Percentiles rank a stretch among this genome's conserved stretches.
phyloP scores from a whole-genome alignment of 129 eudicot genomes.

The Flaveria brownii region DNA sequence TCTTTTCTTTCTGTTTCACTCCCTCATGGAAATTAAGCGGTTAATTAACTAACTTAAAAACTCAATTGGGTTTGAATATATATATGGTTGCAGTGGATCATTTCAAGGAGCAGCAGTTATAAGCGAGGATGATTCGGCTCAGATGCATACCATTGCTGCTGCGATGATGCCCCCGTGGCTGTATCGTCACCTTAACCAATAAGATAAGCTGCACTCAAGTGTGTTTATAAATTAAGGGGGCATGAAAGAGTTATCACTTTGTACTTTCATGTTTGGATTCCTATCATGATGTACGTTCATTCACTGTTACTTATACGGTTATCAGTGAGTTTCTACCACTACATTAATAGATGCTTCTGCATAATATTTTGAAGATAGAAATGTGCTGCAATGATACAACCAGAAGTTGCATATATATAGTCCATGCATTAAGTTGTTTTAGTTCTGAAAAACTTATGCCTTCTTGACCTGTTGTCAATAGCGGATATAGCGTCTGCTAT shows the following conservation, averaged over 20 bases:
- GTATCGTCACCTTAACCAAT: slow-evolving; percentile 36
- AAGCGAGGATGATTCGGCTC: slow-evolving; percentile 30
- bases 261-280: slow-evolving; percentile 25
- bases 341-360: slow-evolving; percentile 14
- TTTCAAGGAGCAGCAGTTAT: slow-evolving; percentile 19
- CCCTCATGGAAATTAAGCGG: neutral
- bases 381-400: too few species aligned
- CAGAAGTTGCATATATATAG: neutral
- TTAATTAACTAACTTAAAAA: neutral
- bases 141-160: slow-evolving; percentile 26
- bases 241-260: slow-evolving; percentile 18
- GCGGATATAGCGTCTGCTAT: too few species aligned
- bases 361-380: slow-evolving; percentile 10
- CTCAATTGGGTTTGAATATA: neutral
- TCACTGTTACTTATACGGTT: slow-evolving; percentile 17
- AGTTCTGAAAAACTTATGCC: neutral
- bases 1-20: neutral
- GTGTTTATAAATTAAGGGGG: slow-evolving; percentile 23
- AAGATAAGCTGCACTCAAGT: neutral
- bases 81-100: slow-evolving; percentile 23
- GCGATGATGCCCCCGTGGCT: slow-evolving; percentile 43
- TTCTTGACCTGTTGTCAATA: neutral
- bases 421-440: neutral
- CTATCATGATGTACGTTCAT: slow-evolving; percentile 23
- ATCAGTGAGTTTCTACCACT: neutral